Evolutionary conservation across 257 asterid species (phyloP).

Genomic region (Ilex asprella): DNA sequence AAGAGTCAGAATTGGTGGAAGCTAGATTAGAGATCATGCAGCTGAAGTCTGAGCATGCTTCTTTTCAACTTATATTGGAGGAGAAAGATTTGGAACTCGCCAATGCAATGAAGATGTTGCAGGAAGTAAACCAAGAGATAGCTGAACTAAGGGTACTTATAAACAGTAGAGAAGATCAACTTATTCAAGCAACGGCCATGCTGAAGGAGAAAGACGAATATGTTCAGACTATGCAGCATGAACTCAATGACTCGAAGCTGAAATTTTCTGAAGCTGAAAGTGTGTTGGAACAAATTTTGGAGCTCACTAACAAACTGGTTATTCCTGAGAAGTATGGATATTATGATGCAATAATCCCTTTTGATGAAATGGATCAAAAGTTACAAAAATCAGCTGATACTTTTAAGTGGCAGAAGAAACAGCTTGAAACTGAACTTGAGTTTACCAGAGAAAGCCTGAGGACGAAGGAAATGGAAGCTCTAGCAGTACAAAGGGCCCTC

Average conservation of each 20-base stretch:
- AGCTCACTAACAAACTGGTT: conserved; percentile 56
- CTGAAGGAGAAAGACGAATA: conserved; percentile 63
- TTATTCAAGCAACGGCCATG: conserved; percentile 34
- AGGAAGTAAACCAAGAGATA: conserved; percentile 50
- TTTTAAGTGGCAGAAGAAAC: conserved; percentile 39
- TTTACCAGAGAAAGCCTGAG: conserved; percentile 52
- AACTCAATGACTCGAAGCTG: conserved; percentile 33
- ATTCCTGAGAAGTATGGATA: conserved; percentile 14
- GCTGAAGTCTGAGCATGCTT: conserved; percentile 49
- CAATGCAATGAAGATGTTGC: conserved; percentile 38
- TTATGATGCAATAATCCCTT: conserved; percentile 14
- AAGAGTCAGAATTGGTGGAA: conserved; percentile 74
- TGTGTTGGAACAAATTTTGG: conserved; percentile 51
- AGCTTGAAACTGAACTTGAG: conserved; percentile 58
- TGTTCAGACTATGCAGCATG: conserved; percentile 44
- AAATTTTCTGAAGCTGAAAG: conserved; percentile 65
- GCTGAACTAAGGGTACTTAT: conserved; percentile 38
- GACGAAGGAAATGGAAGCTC: conserved; percentile 59
- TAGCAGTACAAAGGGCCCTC: conserved; percentile 51
- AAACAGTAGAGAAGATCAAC: conserved; percentile 49
- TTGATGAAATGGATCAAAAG: conserved; percentile 14
- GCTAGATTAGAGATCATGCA: conserved; percentile 66
- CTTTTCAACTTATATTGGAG: conserved; percentile 47
- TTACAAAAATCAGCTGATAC: conserved; percentile 19
- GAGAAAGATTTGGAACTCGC: conserved; percentile 57